Base-by-base conservation (phyloP, 2,329 filamentous ascomycete species). In the Domatiomyces globalis region DNA sequence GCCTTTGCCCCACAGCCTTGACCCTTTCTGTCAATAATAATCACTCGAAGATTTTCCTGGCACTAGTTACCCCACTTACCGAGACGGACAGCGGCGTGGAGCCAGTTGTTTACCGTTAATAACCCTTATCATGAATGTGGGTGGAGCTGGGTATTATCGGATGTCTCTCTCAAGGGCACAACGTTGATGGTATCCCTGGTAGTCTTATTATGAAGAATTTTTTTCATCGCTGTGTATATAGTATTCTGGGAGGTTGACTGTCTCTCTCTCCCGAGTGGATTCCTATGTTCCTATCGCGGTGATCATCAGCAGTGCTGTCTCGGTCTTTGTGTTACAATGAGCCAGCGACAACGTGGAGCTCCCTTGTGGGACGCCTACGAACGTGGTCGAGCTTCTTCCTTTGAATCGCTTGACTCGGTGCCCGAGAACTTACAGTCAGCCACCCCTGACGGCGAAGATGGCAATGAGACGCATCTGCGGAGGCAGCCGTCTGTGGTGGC, bases 401-500 rank as follows among this genome's bases (percentile, higher is more conserved):
- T 60, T 46, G 62, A 56, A 43, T 65, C 63, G 5, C 56, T 62
- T 25, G 58, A 56, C 12, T 64, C 62, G 4, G 53, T 61, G 2
- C 59, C 56, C 4, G 62, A 63, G 48, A 56, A 58, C 51, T 61
- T 60, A 33, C 57, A 55, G 27, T 57, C 60, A 9, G 49, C 43
- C 25, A 47, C 19, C 10, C 44, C 56, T 12, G 56, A 56, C 36
- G 48, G 58, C 44, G 54, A 53, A 10, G 51, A 58, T 44, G 56
- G 52, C 20, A 54, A 58, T 17, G 39, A 53, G 20, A 53, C 48
- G 36, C 33, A 15, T 39, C 52, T 63, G 8, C 53, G 58, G 4
- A 59, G 58, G 50, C 55, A 61, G 51, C 59, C 58, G 46, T 67
- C 66, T 5, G 70, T 69, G n/a, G 63, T 71, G 47, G 67, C 68